Conservation (phyloP, 495 filamentous ascomycete species). For the Podospora australis region DNA sequence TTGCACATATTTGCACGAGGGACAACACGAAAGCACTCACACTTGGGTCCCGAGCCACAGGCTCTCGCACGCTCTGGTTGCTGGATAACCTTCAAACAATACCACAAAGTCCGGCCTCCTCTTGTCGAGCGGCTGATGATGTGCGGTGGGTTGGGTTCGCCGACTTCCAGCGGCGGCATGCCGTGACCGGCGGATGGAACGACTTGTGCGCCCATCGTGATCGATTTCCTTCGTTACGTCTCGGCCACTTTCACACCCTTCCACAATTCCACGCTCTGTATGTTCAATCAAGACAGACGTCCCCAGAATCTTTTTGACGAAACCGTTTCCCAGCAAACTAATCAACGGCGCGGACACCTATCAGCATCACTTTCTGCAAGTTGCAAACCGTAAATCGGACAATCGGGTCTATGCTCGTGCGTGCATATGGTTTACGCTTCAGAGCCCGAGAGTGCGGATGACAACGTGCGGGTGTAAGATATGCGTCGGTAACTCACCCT, state of each 20-base stretch:
- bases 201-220: conserved; percentile 25
- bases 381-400: background rate
- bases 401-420: background rate
- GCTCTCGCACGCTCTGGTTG: conserved; percentile 94
- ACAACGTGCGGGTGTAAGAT: conserved; percentile 5
- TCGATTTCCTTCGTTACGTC: background rate
- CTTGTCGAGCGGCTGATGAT: conserved; percentile 56
- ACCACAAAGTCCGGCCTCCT: conserved; percentile 74
- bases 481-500: conserved; percentile 4
- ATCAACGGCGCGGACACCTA: background rate
- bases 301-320: background rate
- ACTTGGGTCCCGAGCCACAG: conserved; percentile 92
- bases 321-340: background rate
- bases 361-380: conserved; percentile 1
- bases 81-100: conserved; percentile 81
- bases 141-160: conserved; percentile 6
- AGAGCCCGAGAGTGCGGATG: background rate
- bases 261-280: background rate
- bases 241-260: background rate
- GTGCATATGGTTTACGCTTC: background rate
- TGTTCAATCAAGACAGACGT: background rate
- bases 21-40: conserved; percentile 44
- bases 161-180: conserved; percentile 19
- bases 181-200: conserved; percentile 23
- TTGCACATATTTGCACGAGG: background rate